Percentiles rank a stretch among this genome's conserved stretches.
Conservation (phyloP, 2,329 filamentous ascomycete species). For the Alternaria arbusti region DNA sequence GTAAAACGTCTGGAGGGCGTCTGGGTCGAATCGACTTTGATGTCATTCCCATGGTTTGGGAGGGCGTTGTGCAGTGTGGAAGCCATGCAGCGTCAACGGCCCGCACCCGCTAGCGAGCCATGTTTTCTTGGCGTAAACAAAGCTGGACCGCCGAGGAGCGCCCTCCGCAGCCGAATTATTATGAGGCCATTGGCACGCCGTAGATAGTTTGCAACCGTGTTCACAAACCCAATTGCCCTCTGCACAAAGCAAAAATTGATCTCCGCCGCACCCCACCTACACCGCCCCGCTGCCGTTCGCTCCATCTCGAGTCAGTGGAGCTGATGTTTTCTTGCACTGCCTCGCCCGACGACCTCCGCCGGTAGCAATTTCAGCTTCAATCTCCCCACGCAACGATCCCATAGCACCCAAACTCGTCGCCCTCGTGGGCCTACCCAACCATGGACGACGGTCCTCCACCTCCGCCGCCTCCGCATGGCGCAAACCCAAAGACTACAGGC, state of each 20-base stretch:
- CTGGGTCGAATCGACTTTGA: background rate
- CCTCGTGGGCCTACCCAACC: conserved; percentile 33
- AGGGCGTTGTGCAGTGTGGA: conserved; percentile 22
- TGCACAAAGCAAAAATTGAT: conserved; percentile 2
- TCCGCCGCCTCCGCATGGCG: conserved; percentile 85
- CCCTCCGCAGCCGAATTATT: conserved; percentile 5
- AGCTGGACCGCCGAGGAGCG: conserved; percentile 13
- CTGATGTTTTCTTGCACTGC: conserved; percentile 36
- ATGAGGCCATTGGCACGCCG: background rate
- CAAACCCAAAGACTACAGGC: conserved; percentile 68
- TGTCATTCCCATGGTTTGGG: conserved; percentile 8
- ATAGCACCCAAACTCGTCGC: conserved; percentile 23
- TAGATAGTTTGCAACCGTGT: conserved; percentile 10
- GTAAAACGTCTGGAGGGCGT: conserved; percentile 5
- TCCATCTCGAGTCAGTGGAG: conserved; percentile 25
- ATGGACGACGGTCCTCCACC: conserved; percentile 64
- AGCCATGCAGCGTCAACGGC: conserved; percentile 20
- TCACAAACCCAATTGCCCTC: conserved; percentile 9
- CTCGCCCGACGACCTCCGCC: conserved; percentile 11
- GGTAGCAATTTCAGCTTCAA: conserved; percentile 1
- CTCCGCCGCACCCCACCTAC: conserved; percentile 6
- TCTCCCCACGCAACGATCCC: conserved; percentile 12
- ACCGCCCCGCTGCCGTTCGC: conserved; percentile 5
- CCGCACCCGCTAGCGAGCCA: conserved; percentile 19
- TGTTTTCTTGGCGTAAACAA: conserved; percentile 23